Percentiles rank a stretch among this genome's conserved stretches.
Conservation (phyloP, 805 yeast species). For the Candida pseudofarinosa region DNA sequence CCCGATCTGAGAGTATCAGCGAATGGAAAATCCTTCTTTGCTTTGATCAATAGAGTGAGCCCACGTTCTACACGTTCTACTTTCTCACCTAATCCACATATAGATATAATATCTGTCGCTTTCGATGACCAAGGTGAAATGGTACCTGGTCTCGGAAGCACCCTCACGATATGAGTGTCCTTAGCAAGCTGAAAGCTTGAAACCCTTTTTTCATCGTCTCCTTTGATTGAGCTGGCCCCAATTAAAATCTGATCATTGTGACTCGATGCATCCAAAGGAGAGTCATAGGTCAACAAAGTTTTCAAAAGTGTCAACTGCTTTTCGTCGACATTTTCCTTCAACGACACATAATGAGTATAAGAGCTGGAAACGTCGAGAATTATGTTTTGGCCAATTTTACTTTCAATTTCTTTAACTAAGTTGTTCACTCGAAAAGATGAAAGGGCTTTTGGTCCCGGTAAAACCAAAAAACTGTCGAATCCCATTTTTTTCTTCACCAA, state of each 20-base stretch:
- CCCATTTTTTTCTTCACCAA: slow-evolving; percentile 7
- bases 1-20: slow-evolving; percentile 23
- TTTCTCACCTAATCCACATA: slow-evolving; percentile 71
- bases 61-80: slow-evolving; percentile 93
- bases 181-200: slow-evolving; percentile 21
- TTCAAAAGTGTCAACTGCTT: slow-evolving; percentile 48
- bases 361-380: slow-evolving; percentile 70
- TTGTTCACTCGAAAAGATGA: slow-evolving; percentile 81
- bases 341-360: slow-evolving; percentile 76
- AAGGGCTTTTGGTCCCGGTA: slow-evolving; percentile 88
- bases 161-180: slow-evolving; percentile 59
- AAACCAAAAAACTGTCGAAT: slow-evolving; percentile 33
- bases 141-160: slow-evolving; percentile 91
- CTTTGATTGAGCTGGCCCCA: slow-evolving; percentile 20
- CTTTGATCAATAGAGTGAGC: slow-evolving; percentile 64
- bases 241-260: slow-evolving; percentile 39
- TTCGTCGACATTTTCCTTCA: slow-evolving; percentile 36
- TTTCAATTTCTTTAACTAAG: slow-evolving; percentile 68
- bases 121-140: slow-evolving; percentile 99
- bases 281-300: slow-evolving; percentile 70
- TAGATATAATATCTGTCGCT: slow-evolving; percentile 90
- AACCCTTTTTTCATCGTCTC: slow-evolving; percentile 15
- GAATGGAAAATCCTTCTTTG: slow-evolving; percentile 56
- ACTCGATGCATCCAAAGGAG: slow-evolving; percentile 54
- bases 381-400: slow-evolving; percentile 57